Percentiles rank a stretch among this genome's conserved stretches.
Evolutionary conservation across 257 asterid genomes (phyloP).

Genomic region (Rehmannia glutinosa): DNA sequence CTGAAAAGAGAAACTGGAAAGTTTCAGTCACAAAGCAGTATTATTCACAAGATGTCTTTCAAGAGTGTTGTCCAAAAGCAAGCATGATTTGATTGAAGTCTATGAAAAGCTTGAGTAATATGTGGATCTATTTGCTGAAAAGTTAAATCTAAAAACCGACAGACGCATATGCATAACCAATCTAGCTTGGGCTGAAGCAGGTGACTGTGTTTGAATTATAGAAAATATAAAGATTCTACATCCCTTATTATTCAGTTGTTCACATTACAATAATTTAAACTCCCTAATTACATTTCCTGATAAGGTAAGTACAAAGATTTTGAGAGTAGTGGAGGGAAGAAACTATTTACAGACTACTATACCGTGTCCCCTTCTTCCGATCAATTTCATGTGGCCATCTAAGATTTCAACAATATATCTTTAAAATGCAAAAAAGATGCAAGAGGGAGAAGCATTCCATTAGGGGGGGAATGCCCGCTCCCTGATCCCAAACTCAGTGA

Average conservation of each 20-base stretch:
- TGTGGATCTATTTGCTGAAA: background rate
- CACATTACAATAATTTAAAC: background rate
- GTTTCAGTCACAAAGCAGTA: background rate
- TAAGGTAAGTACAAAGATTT: background rate
- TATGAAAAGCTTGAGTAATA: background rate
- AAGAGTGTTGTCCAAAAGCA: background rate
- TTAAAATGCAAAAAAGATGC: background rate
- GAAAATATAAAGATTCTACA: background rate
- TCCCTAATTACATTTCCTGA: background rate
- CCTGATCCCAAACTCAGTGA: background rate
- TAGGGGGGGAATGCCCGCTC: too few relatives aligned
- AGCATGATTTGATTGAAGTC: conserved; percentile 2
- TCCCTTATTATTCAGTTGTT: background rate
- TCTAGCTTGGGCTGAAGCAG: background rate
- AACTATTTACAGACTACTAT: background rate
- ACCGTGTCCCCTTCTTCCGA: background rate
- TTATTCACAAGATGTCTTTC: background rate
- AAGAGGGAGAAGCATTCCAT: background rate
- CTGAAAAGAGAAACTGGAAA: conserved; percentile 36
- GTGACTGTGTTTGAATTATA: background rate
- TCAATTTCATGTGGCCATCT: background rate
- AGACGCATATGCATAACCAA: background rate
- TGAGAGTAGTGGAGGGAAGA: background rate
- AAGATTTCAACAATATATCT: background rate
- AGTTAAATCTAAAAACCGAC: background rate